A percentile compares a stretch with the other conserved stretches of the same genome.
Conservation (phyloP, 2,329 filamentous ascomycete genomes). For the Aspergillus pseudoglaucus region DNA sequence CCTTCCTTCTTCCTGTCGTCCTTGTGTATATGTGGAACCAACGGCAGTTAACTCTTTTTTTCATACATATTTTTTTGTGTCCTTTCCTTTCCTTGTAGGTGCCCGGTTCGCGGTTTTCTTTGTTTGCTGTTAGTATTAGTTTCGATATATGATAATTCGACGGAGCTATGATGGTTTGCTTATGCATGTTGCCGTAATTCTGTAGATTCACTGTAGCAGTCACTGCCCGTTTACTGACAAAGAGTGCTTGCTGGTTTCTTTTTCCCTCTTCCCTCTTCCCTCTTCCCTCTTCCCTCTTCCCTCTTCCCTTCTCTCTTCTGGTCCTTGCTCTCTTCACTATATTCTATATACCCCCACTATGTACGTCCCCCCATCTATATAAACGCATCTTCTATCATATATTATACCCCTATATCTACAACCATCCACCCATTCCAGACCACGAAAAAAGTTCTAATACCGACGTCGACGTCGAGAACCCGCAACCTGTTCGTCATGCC, state of each 20-base stretch:
- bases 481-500: too few species aligned
- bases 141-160: constrained; percentile 16
- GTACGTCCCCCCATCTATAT: background rate
- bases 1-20: too few species aligned
- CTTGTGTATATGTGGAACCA: too few species aligned
- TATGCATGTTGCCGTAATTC: background rate
- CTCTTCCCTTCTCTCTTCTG: background rate
- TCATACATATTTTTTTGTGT: too few species aligned
- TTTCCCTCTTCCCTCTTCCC: background rate
- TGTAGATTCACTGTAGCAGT: background rate
- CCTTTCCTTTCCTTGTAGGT: too few species aligned
- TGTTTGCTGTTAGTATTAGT: constrained; percentile 10
- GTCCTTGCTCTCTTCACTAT: background rate
- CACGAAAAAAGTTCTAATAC: too few species aligned
- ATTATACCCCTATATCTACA: too few species aligned
- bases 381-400: background rate
- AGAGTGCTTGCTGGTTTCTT: background rate
- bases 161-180: constrained; percentile 11
- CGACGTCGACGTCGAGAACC: too few species aligned
- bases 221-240: background rate
- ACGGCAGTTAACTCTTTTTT: too few species aligned
- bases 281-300: background rate
- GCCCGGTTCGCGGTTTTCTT: constrained; percentile 9
- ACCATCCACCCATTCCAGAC: too few species aligned
- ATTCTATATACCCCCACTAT: background rate